Evolutionary conservation across 1,284 basidiomycete genomes (phyloP), one percentile per base, ranked within the genome.

Genomic region (Cutaneotrichosporon daszewskae): DNA sequence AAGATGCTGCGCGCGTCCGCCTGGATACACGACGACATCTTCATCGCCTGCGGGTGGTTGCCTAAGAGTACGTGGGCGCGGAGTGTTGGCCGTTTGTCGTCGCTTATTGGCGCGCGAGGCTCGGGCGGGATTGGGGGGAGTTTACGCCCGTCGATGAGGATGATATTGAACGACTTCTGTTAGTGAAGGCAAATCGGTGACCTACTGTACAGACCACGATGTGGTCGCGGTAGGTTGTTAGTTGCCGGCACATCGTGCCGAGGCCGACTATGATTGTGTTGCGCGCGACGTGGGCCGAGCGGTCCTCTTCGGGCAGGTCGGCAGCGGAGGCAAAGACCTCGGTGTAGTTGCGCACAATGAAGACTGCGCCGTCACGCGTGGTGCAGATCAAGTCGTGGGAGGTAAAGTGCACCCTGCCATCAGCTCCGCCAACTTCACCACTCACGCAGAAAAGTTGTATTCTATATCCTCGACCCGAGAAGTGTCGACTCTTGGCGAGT

Each of bases 311-410:
- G 13, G 28, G 19, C 14, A 53, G 32, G 3, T 41, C 25, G 17
- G 24, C 24, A 2, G 34, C 28, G 10, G 16, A 22, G 5, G 27
- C 10, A 9, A 68, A 44, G 2, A 60, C 54, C 3, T 41, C 18
- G 5, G 31, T 19, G 34, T 69, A 69, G 39, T 64, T 40, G 11
- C 59, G 49, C 0, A 66, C 41, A 17, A 66, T 45, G 24, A 62
- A 45, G 9, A 66, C 25, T 2, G 48, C 39, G 3, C 59, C 61
- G 0, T 44, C 22, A 9, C 27, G 27, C 3, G 57, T 47, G 4
- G 58, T 53, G 34, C 56, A 62, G 19, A 66, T 45, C 7, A 69
- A 34, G 34, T 69, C 59, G 1, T 28, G 45, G 3, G 49, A 32
- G 5, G 63, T 65, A 36, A 51, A 66, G 32, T 69, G 66, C 24